phyloP scores from a whole-genome alignment of 2,329 filamentous ascomycete species.

The Apiospora kogelbergensis region DNA sequence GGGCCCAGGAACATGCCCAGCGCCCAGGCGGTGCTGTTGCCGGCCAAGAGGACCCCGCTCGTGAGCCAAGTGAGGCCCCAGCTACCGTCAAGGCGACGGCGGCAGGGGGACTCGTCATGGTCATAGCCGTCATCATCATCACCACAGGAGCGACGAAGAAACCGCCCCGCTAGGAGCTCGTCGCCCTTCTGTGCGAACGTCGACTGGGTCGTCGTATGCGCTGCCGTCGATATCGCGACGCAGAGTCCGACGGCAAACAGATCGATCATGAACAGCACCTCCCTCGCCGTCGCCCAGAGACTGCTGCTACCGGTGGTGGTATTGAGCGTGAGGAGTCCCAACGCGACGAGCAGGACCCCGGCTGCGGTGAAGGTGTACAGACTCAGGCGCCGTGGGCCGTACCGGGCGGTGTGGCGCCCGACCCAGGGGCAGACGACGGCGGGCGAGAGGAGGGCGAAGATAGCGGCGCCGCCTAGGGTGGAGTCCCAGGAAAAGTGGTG shows the following conservation, averaged over 20 bases:
- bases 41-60: neutral
- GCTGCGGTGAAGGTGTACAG: neutral
- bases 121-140: neutral
- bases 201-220: neutral
- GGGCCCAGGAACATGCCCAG: conserved; percentile 1
- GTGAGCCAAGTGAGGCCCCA: neutral
- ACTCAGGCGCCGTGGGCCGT: neutral
- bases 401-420: neutral
- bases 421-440: neutral
- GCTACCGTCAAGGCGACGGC: neutral
- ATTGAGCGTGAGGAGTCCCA: neutral
- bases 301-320: neutral
- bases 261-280: neutral
- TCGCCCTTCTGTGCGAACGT: neutral
- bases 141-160: neutral
- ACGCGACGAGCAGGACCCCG: neutral
- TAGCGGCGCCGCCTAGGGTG: neutral
- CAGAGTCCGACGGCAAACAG: neutral
- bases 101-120: neutral
- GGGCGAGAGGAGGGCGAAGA: neutral
- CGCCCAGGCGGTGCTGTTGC: neutral
- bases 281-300: neutral
- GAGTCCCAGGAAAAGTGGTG: neutral
- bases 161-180: neutral
- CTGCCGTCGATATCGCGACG: neutral